Base-by-base conservation (phyloP, 2,329 filamentous ascomycete genomes). In the Ophiostoma sp. region DNA sequence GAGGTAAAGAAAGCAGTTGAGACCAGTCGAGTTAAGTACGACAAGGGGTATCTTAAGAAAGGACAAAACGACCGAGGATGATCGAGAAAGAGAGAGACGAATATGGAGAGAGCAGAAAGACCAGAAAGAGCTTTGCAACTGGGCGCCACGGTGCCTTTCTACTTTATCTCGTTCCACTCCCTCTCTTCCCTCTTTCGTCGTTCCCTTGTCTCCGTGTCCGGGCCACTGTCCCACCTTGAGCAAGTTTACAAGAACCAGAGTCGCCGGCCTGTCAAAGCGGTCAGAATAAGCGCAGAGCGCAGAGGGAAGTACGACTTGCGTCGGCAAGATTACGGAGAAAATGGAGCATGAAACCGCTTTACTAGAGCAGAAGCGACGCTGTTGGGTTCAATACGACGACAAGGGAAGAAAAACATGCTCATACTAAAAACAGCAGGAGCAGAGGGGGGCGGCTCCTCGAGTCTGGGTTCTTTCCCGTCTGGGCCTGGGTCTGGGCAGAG, bases 391-490 rank as follows among this genome's bases (percentile, higher is more conserved):
- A 60, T 60, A 62, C 58, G 58, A 62, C 62, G 62, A n/a, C 62
- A 65, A 8, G 11, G 14, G 42, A 41, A 36, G 5, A 14, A 36
- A 65, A 65, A 65, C 63, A 38, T 66, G 64, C 64, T 66, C 64
- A 66, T 49, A 49, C 64, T 65, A 38, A 18, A 60, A 60, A 60
- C 18, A 60, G 38, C 38, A 41, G 27, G 27, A 27, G 27, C 27
- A 27, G 27, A 27, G 27, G 27, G 27, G 27, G 27, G 27, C 27
- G 27, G 27, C 27, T 27, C 14, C 36, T 41, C 38, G 58, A 41
- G 38, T n/a, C 9, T 14, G 16, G 8, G 11, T 65, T 65, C 64
- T 65, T 65, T 65, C 64, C 64, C 64, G 44, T 65, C 45, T 65
- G 64, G 45, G 45, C 27, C 27, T 27, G 38, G 60, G 38, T 8